Evolutionary conservation across 2,329 filamentous ascomycete genomes (phyloP), one percentile per base, ranked within the genome.

Genomic region (Talaromyces sp.): DNA sequence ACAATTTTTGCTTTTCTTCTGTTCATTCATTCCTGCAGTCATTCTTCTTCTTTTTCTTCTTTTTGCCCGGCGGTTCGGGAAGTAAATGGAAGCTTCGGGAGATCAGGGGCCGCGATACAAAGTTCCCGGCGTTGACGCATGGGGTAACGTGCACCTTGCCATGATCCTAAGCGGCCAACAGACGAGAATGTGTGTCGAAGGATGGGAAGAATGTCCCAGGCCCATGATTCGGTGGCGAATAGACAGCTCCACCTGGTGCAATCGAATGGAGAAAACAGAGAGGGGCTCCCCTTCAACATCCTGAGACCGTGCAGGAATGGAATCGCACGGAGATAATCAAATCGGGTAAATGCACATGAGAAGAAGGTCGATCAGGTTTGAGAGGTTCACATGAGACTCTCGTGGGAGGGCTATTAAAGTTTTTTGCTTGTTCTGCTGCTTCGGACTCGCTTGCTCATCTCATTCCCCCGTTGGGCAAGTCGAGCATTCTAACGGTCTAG

Each of bases 341-440:
- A 64, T 62, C 48, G 56, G 60, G 61, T 54, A 63, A 64, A 61
- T 64, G 61, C 58, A 62, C 55, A 40, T 48, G 56, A 54, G 48
- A 54, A 52, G 24, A 49, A 45, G 33, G 40, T 17, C 27, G 46
- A 37, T 52, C 47, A n/a, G 32, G 35, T 20, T 37, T 33, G 33
- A 29, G 20, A 29, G 17, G 46, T 37, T 47, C 50, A 53, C 43
- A 51, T 50, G 47, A 41, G 10, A n/a, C n/a, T n/a, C n/a, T n/a
- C n/a, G n/a, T n/a, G n/a, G n/a, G n/a, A n/a, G n/a, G n/a, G 11
- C 27, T 27, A 8, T 42, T 42, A 33, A 43, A 10, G 20, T 48
- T 51, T 48, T 45, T 50, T 27, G 24, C 24, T 36, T 16, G 30
- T 47, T 41, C 46, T 35, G 16, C 30, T 35, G 45, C 39, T 43